Evolutionary conservation across 2,329 filamentous ascomycete species (phyloP).

Genomic region (Pleomassaria siparia): DNA sequence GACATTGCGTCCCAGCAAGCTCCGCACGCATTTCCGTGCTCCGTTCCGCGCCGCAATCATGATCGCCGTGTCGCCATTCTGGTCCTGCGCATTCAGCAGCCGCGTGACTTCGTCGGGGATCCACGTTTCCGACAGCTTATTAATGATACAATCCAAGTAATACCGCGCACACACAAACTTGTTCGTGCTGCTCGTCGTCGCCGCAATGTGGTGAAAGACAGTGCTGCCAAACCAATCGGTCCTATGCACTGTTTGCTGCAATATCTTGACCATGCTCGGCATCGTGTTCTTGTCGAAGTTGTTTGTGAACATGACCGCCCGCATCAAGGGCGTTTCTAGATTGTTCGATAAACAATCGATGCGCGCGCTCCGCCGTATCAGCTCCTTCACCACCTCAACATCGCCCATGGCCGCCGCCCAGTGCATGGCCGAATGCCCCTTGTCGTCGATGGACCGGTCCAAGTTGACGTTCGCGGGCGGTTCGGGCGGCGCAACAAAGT

Average conservation of each 20-base stretch:
- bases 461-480: conserved; percentile 86
- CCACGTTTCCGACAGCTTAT: conserved; percentile 78
- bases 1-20: conserved; percentile 74
- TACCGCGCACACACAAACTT: conserved; percentile 90
- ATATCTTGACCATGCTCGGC: conserved; percentile 76
- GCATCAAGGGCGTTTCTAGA: conserved; percentile 87
- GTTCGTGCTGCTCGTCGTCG: conserved; percentile 80
- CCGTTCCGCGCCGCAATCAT: conserved; percentile 83
- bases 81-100: conserved; percentile 79
- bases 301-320: conserved; percentile 93
- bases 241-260: conserved; percentile 78
- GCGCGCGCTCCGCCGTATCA: conserved; percentile 78
- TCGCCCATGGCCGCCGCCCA: conserved; percentile 99
- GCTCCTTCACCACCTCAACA: conserved; percentile 82
- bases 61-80: conserved; percentile 87
- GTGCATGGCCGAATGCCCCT: conserved; percentile 89
- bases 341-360: conserved; percentile 65
- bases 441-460: conserved; percentile 89
- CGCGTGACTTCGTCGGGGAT: conserved; percentile 75
- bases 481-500: conserved; percentile 67
- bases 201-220: conserved; percentile 91
- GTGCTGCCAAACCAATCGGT: conserved; percentile 81
- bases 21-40: conserved; percentile 73
- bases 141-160: conserved; percentile 88
- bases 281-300: conserved; percentile 94